Evolutionary conservation across 306 rosid genomes (phyloP), one percentile per base, ranked within the genome.

Genomic region (Sesbania bispinosa): DNA sequence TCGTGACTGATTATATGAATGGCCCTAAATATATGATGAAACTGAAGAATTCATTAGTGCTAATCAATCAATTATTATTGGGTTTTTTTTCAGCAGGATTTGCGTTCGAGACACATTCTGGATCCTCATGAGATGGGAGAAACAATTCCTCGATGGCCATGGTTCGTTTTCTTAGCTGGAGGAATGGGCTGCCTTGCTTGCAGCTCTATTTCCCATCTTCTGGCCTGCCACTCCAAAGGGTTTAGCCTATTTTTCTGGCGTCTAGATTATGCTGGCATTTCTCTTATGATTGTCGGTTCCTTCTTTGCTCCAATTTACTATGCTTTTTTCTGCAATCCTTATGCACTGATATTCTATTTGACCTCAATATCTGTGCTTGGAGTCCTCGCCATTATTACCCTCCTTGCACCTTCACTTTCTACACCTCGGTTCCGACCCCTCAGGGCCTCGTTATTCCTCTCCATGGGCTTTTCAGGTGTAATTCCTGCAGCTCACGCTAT

Each of bases 381-480:
- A 6, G 60, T 77, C 42, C 24, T 82, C 0, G 96, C 81, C 61
- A 78, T 85, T 20, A 29, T 85, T 8, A 88, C 95, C 35, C 98
- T 90, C 62, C 97, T 94, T 10, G 55, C 92, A 0, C 94, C 89
- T 2, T 48, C 84, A 48, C 90, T 94, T 20, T 81, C n/a, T 94
- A 7, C 87, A 16, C 79, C 92, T 29, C 90, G 60, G 13, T 89
- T 84, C 39, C 81, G 97, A 68, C n/a, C n/a, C n/a, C n/a, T n/a
- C n/a, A n/a, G n/a, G n/a, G 96, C 96, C 39, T 20, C 32, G 43
- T 71, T 94, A 6, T 91, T 94, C 71, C 92, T 89, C 24, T 52
- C 78, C n/a, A 94, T 91, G 97, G 97, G 99, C 3, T 94, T 90
- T 75, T 94, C 95, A 1, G 99, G 99, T 2, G 80, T 90, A 3